Percentiles rank a stretch among this genome's conserved stretches.
These are phyloP conservation scores for Eucalyptus urophylla DNA, from an alignment of 345 rosid species.

Conservation along the genomic window DNA sequence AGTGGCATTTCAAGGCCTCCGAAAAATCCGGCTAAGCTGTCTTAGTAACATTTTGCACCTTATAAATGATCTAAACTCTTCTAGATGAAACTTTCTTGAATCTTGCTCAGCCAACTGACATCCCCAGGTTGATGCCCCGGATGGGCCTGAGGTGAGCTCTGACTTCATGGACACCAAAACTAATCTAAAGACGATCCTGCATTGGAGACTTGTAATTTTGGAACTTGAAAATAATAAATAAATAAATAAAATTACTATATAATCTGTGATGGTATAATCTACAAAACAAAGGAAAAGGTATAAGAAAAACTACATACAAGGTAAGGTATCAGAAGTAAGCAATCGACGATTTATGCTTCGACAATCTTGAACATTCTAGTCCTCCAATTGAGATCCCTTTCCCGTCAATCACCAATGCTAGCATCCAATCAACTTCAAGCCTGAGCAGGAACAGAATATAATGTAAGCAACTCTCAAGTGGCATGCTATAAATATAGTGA, in stretches of 20 bases:
- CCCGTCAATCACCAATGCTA: neutral
- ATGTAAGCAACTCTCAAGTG: neutral
- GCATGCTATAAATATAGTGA: neutral
- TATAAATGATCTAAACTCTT: neutral
- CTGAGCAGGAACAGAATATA: neutral
- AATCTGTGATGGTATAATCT: neutral
- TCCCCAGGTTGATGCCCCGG: neutral
- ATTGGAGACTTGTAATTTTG: neutral
- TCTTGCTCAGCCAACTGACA: neutral
- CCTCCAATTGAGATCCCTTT: neutral
- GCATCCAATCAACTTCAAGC: slow-evolving; percentile 6
- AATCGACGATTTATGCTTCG: neutral
- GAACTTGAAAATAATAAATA: neutral
- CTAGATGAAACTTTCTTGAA: neutral
- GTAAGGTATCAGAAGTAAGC: neutral
- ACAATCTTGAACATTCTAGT: neutral
- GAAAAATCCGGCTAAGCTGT: neutral
- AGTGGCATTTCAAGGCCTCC: neutral
- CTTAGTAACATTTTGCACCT: neutral
- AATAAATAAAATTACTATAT: neutral
- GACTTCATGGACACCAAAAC: neutral
- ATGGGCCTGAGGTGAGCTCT: neutral
- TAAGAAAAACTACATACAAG: neutral
- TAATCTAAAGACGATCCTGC: neutral
- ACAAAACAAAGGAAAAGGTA: neutral